Percentiles rank a stretch among this genome's conserved stretches.
These are phyloP conservation scores for Geranomyces michiganensis DNA, from an alignment of 192 early-diverging fungal species.

Conservation along the genomic window DNA sequence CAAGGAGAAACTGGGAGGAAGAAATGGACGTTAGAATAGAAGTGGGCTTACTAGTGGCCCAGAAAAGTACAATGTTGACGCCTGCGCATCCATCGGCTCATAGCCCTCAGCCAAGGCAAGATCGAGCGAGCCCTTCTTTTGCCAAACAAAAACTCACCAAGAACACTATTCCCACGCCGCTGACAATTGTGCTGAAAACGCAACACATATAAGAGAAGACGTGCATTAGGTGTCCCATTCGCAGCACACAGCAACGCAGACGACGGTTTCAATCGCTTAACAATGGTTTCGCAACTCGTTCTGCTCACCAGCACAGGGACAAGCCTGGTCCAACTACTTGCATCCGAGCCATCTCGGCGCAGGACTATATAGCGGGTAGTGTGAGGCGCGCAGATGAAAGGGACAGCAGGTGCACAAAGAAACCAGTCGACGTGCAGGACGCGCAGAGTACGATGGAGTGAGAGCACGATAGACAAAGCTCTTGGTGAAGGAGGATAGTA, in stretches of 20 bases:
- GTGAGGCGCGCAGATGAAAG: too few species aligned
- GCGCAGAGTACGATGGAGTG: too few species aligned
- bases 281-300: slow-evolving; percentile 1
- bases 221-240: too few species aligned
- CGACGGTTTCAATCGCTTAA: background rate
- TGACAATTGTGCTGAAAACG: slow-evolving; percentile 20
- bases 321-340: slow-evolving; percentile 21
- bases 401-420: too few species aligned
- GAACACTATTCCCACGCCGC: slow-evolving; percentile 28
- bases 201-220: background rate
- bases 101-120: background rate
- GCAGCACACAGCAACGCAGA: background rate
- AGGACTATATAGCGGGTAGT: too few species aligned
- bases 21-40: background rate
- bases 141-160: slow-evolving; percentile 16
- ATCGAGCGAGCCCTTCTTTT: background rate
- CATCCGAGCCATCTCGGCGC: slow-evolving; percentile 17
- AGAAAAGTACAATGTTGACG: background rate
- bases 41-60: background rate
- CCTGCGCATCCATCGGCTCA: background rate
- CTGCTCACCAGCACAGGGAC: slow-evolving; percentile 25
- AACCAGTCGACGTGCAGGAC: too few species aligned
- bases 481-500: too few species aligned
- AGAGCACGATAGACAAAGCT: too few species aligned
- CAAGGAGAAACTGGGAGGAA: slow-evolving; percentile 27